A percentile compares a stretch with the other conserved stretches of the same genome.
Conservation (phyloP, 768 basidiomycete species). For the Russula griseocarnosa region DNA sequence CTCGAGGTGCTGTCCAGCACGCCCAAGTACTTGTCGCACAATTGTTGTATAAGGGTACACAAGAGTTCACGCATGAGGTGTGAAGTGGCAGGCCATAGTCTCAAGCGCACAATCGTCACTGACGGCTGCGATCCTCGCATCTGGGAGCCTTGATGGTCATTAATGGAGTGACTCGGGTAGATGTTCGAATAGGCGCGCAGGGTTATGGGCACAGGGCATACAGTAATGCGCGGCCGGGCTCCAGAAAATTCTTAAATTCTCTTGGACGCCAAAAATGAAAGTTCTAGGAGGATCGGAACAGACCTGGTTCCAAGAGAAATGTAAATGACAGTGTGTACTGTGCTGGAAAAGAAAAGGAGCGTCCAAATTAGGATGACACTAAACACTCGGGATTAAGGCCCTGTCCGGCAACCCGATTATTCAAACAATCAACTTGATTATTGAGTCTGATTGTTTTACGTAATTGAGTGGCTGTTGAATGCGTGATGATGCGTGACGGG, state of each 20-base stretch:
- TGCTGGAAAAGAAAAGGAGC: constrained; percentile 2
- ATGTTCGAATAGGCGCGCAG: constrained; percentile 23
- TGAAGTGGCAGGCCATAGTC: neutral
- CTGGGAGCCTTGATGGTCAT: neutral
- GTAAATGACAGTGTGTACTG: neutral
- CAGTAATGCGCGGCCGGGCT: neutral
- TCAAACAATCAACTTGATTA: no score
- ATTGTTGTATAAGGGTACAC: neutral
- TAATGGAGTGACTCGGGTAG: neutral
- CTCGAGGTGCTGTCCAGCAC: constrained; percentile 17
- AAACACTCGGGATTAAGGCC: constrained; percentile 7
- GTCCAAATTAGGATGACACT: constrained; percentile 9
- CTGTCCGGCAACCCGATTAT: no score
- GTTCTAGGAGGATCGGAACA: constrained; percentile 13
- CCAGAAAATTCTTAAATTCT: constrained; percentile 1
- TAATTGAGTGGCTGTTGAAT: no score
- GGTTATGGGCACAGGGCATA: constrained; percentile 23
- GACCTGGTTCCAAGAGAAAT: constrained; percentile 10
- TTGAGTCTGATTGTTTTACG: no score
- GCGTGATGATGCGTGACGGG: no score
- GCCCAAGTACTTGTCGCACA: neutral
- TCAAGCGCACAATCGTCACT: neutral
- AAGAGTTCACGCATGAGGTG: neutral
- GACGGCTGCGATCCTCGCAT: neutral
- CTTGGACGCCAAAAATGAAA: neutral